A percentile compares a stretch with the other conserved stretches of the same genome.
These are phyloP conservation scores for Lathyrus oleraceus DNA, from an alignment of 306 rosid genomes.

Conservation along the genomic window DNA sequence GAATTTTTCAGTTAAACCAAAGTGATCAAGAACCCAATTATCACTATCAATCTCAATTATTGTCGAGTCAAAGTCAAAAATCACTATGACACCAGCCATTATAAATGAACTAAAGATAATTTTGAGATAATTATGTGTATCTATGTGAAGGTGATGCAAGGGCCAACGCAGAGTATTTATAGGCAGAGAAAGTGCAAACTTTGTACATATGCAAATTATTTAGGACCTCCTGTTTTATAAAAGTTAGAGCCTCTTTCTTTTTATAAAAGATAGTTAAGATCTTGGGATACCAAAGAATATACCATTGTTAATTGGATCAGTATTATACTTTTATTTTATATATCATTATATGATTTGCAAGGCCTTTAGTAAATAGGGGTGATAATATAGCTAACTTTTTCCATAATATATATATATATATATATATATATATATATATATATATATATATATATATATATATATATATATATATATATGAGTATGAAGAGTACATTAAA, in stretches of 20 bases:
- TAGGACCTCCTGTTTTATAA: not conserved
- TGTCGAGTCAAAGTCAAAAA: constrained; percentile 71
- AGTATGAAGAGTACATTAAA: no score
- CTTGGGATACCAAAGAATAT: constrained; percentile 1
- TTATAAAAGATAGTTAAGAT: not conserved
- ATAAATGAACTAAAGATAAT: constrained; percentile 4
- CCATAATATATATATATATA: no score
- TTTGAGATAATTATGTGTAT: not conserved
- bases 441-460: no score
- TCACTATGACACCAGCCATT: constrained; percentile 47
- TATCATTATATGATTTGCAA: no score
- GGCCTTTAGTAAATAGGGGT: no score
- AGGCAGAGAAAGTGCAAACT: not conserved
- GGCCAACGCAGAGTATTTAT: not conserved
- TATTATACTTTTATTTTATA: no score
- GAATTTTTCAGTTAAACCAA: constrained; percentile 50
- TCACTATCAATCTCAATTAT: constrained; percentile 69
- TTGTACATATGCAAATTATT: not conserved
- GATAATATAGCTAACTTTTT: no score
- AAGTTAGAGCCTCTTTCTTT: not conserved
- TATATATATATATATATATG: no score
- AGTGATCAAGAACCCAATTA: constrained; percentile 66
- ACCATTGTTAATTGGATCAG: no score
- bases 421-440: no score
- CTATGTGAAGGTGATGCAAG: not conserved